Evolutionary conservation across 2,329 filamentous ascomycete genomes (phyloP), one percentile per base, ranked within the genome.

Genomic region (Beauveria sp.): DNA sequence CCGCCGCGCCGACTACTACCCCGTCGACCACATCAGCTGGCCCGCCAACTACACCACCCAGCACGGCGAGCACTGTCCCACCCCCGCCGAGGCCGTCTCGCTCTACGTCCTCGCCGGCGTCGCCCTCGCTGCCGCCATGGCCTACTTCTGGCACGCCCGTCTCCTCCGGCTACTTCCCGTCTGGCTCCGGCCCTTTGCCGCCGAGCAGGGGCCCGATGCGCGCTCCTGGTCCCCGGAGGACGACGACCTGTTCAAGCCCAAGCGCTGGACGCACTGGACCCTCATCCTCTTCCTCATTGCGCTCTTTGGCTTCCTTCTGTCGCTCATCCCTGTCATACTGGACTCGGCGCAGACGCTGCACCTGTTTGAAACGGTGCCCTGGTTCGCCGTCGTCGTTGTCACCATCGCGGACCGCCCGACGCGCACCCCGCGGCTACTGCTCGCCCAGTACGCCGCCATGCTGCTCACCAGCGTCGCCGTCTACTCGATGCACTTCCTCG

Each of bases 151-250:
- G 61, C 68, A 64, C 8, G 58, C 65, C 4, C 67, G 65, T 3
- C 60, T 75, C 6, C 63, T 67, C 2, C 68, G 69, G 3, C 63
- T 64, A 3, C 68, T 74, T 1, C 78, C 79, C 0, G 69, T 67
- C 49, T 81, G 78, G 77, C 67, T 74, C 16, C 72, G 70, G 10
- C 74, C 75, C 1, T 81, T 81, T 62, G 78, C 79, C 3, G 68
- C 71, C 9, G 78, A 81, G 65, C 63, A 73, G 22, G 65, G 52
- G 0, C 66, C 67, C 1, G 64, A 61, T 1, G 24, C 24, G 4
- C 24, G n/a, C 57, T 18, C 30, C 26, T 42, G 34, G 34, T 14
- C 12, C n/a, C 47, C 42, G 54, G 54, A 24, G 5, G 40, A 34
- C 28, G 26, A 47, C 42, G 43, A 47, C 20, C 40, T 59, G 0